phyloP scores from a whole-genome alignment of 441 rosid genomes.

The Populus hybrid region DNA sequence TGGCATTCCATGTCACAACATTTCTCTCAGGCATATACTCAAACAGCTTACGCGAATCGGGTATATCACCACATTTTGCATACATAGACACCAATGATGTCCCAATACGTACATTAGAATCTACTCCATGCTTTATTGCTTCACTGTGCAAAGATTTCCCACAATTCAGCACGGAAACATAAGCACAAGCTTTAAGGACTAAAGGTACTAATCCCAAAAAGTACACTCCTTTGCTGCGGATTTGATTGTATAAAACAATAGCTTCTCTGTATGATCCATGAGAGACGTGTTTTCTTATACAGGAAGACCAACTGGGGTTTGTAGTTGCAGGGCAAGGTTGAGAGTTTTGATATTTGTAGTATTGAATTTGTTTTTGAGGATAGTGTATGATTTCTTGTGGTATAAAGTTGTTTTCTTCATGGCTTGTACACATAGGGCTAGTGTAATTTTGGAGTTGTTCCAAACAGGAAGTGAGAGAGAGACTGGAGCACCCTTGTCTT shows the following conservation, averaged over 20 bases:
- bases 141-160: constrained; percentile 53
- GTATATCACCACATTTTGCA: constrained; percentile 27
- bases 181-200: constrained; percentile 49
- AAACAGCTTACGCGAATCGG: constrained; percentile 45
- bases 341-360: neutral
- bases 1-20: constrained; percentile 60
- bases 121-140: constrained; percentile 42
- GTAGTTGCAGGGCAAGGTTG: neutral
- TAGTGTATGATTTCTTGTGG: neutral
- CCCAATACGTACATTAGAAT: constrained; percentile 38
- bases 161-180: constrained; percentile 17
- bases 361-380: neutral
- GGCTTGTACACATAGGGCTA: neutral
- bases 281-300: constrained; percentile 30
- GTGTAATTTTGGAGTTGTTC: neutral
- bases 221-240: constrained; percentile 36
- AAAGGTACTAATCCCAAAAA: constrained; percentile 45
- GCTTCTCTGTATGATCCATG: constrained; percentile 29
- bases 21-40: constrained; percentile 55
- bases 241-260: constrained; percentile 27
- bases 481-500: neutral
- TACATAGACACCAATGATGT: constrained; percentile 55
- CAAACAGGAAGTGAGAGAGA: neutral
- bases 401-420: neutral
- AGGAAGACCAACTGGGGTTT: constrained; percentile 26